These are phyloP conservation scores for Pterocarpus santalinus DNA, from an alignment of 306 rosid species.

Conservation along the genomic window DNA sequence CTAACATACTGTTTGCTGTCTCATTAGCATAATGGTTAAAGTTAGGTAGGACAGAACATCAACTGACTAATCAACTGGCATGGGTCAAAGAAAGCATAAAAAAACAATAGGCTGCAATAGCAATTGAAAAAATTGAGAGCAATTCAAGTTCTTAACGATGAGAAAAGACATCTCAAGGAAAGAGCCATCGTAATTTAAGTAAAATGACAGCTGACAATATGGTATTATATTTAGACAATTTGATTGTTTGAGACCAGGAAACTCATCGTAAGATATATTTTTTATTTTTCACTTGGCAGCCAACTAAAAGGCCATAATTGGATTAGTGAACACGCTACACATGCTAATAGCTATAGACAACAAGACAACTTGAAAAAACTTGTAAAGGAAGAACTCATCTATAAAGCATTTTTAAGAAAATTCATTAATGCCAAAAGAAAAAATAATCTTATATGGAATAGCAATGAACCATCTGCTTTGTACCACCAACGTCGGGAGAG, in stretches of 20 bases:
- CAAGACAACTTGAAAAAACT: constrained; percentile 10
- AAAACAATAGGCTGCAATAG: constrained; percentile 32
- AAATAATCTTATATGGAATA: too few relatives aligned
- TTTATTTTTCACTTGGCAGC: constrained; percentile 46
- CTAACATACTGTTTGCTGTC: not conserved
- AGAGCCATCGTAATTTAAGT: constrained; percentile 32
- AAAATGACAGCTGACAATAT: constrained; percentile 39
- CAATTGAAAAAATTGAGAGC: constrained; percentile 27
- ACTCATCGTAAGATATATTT: not conserved
- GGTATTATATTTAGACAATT: constrained; percentile 4
- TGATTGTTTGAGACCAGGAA: constrained; percentile 19
- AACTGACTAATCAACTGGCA: constrained; percentile 28
- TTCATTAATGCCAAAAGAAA: too few relatives aligned
- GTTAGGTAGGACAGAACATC: constrained; percentile 61
- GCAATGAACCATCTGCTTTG: too few relatives aligned
- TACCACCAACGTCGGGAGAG: too few relatives aligned
- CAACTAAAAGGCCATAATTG: constrained; percentile 42
- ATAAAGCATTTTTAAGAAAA: not conserved
- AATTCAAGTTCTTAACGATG: constrained; percentile 47
- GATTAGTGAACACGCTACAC: constrained; percentile 54
- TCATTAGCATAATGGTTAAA: constrained; percentile 27
- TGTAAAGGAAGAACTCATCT: not conserved
- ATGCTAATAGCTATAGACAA: constrained; percentile 8
- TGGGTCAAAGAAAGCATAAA: constrained; percentile 16
- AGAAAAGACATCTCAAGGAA: constrained; percentile 41